phyloP scores from a whole-genome alignment of 1,284 basidiomycete genomes.

The Cryptococcus maquisensis region DNA sequence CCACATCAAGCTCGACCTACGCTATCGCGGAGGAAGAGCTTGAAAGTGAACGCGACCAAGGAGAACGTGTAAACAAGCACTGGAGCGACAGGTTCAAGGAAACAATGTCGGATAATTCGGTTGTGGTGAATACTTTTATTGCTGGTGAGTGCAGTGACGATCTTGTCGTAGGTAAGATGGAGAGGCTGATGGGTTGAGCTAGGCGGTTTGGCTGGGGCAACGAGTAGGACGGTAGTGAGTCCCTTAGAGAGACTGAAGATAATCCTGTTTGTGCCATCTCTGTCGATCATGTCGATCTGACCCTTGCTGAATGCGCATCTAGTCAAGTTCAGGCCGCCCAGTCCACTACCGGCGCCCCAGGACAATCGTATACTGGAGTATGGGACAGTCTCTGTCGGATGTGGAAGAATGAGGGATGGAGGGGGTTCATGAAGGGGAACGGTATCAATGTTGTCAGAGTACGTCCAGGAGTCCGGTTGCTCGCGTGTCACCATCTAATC shows the following conservation, averaged over 20 bases:
- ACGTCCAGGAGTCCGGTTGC: slow-evolving; percentile 13
- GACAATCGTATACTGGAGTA: slow-evolving; percentile 73
- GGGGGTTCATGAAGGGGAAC: slow-evolving; percentile 77
- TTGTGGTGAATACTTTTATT: slow-evolving; percentile 45
- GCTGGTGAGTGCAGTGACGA: slow-evolving; percentile 23
- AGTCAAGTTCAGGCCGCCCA: slow-evolving; percentile 67
- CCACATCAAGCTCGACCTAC: slow-evolving; percentile 6
- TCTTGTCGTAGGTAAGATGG: too few relatives aligned
- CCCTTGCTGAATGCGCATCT: neutral
- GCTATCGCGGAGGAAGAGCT: slow-evolving; percentile 17
- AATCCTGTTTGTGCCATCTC: slow-evolving; percentile 65
- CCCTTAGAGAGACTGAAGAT: slow-evolving; percentile 91
- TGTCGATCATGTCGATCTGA: neutral
- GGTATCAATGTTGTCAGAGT: slow-evolving; percentile 85
- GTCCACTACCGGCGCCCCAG: slow-evolving; percentile 16
- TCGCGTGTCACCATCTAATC: neutral
- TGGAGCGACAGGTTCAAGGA: slow-evolving; percentile 15
- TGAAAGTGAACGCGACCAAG: slow-evolving; percentile 3
- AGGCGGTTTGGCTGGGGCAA: slow-evolving; percentile 48
- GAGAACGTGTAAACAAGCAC: neutral
- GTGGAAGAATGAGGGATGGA: slow-evolving; percentile 89
- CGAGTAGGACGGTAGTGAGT: slow-evolving; percentile 84
- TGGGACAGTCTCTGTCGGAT: slow-evolving; percentile 74
- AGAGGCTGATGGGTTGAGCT: neutral
- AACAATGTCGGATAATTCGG: slow-evolving; percentile 36